Percentiles rank a stretch among this genome's conserved stretches.
Conservation (phyloP, 2,329 filamentous ascomycete genomes). For the Epichloe festucae region DNA sequence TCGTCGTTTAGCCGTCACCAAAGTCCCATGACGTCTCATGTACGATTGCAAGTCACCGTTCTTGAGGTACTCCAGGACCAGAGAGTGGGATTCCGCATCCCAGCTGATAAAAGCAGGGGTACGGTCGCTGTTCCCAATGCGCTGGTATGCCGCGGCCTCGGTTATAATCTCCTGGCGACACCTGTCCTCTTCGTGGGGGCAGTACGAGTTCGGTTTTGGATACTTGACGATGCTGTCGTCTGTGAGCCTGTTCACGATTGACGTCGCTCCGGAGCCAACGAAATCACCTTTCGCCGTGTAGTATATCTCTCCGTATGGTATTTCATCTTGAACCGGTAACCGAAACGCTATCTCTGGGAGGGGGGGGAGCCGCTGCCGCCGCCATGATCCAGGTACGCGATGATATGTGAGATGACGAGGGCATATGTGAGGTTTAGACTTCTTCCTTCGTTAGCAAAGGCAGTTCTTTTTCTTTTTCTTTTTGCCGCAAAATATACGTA, state of each 20-base stretch:
- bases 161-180: background rate
- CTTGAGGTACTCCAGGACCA: background rate
- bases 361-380: too few species aligned
- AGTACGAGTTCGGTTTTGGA: slow-evolving; percentile 11
- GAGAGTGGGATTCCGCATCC: background rate
- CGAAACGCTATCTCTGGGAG: too few species aligned
- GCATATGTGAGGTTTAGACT: too few species aligned
- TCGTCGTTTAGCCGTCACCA: background rate
- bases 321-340: background rate
- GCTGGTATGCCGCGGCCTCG: slow-evolving; percentile 1
- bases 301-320: slow-evolving; percentile 7
- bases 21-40: background rate
- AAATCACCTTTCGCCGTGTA: slow-evolving; percentile 10
- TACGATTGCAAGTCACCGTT: background rate
- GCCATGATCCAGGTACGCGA: too few species aligned
- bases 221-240: slow-evolving; percentile 11
- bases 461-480: too few species aligned
- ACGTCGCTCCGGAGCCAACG: slow-evolving; percentile 9
- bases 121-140: background rate
- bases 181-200: slow-evolving; percentile 8
- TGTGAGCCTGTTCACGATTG: slow-evolving; percentile 10
- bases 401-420: too few species aligned
- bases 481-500: background rate
- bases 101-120: slow-evolving; percentile 1
- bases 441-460: too few species aligned